Evolutionary conservation across 2,329 filamentous ascomycete genomes (phyloP).

Genomic region (Penicillium concentricum): DNA sequence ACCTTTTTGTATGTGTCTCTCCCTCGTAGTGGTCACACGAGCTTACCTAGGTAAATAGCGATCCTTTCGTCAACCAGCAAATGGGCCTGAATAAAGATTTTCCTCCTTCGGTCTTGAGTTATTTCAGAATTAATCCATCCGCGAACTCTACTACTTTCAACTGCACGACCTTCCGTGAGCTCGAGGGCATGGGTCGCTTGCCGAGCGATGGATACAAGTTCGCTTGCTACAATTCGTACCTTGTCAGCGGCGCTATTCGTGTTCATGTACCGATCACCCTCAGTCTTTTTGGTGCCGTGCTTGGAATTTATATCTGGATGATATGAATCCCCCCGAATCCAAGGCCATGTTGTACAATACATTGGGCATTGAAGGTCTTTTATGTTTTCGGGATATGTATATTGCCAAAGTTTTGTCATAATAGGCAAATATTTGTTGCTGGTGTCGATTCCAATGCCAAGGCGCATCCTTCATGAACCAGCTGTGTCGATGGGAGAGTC

Average conservation of each 20-base stretch:
- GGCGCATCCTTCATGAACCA: no score
- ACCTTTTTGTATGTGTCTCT: background rate
- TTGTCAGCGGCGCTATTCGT: background rate
- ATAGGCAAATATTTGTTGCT: no score
- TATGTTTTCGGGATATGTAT: background rate
- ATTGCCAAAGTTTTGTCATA: no score
- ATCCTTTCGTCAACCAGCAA: background rate
- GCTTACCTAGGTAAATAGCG: background rate
- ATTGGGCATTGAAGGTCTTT: background rate
- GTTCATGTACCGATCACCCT: background rate
- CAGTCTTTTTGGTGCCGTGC: background rate
- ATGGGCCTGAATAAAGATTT: background rate
- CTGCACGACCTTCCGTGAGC: background rate
- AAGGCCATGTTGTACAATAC: background rate
- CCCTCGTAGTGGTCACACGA: background rate
- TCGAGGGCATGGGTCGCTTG: background rate
- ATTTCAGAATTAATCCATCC: background rate
- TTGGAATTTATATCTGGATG: background rate
- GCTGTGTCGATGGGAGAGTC: no score
- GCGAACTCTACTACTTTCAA: background rate
- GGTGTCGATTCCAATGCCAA: no score
- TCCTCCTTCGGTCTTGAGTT: background rate
- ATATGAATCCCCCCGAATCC: background rate
- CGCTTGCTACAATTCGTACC: background rate
- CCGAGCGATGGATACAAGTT: background rate